A percentile compares a stretch with the other conserved stretches of the same genome.
phyloP scores from a whole-genome alignment of 768 basidiomycete species.

The Mycena filopes region DNA sequence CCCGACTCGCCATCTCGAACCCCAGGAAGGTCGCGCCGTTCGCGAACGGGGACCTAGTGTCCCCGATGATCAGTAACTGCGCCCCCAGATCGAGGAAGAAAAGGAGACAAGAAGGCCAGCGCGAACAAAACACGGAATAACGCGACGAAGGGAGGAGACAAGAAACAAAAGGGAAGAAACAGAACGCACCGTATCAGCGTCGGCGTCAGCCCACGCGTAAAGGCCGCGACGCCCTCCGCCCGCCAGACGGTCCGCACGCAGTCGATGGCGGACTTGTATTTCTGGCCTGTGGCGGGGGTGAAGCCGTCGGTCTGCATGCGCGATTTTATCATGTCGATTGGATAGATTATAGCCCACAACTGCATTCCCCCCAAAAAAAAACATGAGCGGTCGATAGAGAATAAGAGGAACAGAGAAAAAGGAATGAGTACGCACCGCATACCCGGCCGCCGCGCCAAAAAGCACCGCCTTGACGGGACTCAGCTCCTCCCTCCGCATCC shows the following conservation, averaged over 20 bases:
- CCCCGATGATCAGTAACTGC: too few species aligned
- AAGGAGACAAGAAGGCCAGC: too few species aligned
- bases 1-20: conserved; percentile 90
- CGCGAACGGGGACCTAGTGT: conserved; percentile 92
- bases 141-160: too few species aligned
- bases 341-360: conserved; percentile 95
- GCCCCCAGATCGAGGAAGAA: too few species aligned
- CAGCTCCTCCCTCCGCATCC: conserved; percentile 80
- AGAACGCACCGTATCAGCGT: conserved; percentile 85
- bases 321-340: conserved; percentile 96
- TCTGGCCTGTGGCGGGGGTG: conserved; percentile 75
- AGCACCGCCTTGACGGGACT: conserved; percentile 80
- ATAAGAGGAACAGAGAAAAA: conserved; percentile 4
- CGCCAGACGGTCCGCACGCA: conserved; percentile 87
- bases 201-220: conserved; percentile 91
- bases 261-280: conserved; percentile 85
- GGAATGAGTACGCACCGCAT: conserved; percentile 68
- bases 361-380: too few species aligned
- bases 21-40: conserved; percentile 98
- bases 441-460: conserved; percentile 93
- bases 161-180: too few species aligned
- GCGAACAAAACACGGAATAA: too few species aligned
- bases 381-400: conserved; percentile 21
- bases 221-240: conserved; percentile 85
- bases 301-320: conserved; percentile 97